Percentiles rank a stretch among this genome's conserved stretches.
Evolutionary conservation across 306 rosid species (phyloP).

Genomic region (Mimosa pudica): DNA sequence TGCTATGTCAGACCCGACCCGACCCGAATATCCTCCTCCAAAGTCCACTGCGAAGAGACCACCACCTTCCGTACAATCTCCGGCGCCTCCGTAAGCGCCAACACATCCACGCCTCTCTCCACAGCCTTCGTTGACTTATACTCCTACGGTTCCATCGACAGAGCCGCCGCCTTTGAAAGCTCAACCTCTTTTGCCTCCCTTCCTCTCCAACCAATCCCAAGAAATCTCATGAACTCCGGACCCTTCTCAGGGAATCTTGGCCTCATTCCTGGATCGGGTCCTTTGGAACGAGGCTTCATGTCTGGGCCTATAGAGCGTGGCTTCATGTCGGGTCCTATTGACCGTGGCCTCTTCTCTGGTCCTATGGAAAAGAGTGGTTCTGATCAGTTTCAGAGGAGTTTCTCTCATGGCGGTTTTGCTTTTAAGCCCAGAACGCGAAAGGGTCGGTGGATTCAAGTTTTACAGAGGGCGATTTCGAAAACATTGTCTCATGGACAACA

Average conservation of each 20-base stretch:
- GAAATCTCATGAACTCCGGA: constrained; percentile 58
- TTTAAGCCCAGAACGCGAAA: constrained; percentile 60
- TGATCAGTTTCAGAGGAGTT: constrained; percentile 80
- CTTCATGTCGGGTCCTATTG: constrained; percentile 96
- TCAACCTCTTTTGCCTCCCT: constrained; percentile 91
- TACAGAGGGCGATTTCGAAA: constrained; percentile 72
- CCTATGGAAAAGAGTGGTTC: constrained; percentile 70
- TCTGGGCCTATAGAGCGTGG: constrained; percentile 98
- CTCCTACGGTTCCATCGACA: constrained; percentile 69
- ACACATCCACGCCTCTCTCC: constrained; percentile 91
- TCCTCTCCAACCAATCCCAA: constrained; percentile 91
- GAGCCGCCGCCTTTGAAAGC: constrained; percentile 93
- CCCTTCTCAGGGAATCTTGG: constrained; percentile 63
- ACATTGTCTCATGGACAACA: constrained; percentile 77
- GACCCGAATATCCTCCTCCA: constrained; percentile 62
- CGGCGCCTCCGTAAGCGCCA: constrained; percentile 97
- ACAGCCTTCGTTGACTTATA: constrained; percentile 76
- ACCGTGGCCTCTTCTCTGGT: constrained; percentile 83
- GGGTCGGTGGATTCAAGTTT: constrained; percentile 54
- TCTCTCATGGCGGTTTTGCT: constrained; percentile 69
- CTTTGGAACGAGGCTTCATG: constrained; percentile 80
- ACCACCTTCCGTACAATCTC: constrained; percentile 92
- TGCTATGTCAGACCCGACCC: constrained; percentile 97
- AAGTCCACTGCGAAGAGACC: constrained; percentile 91
- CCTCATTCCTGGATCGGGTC: constrained; percentile 72